These are phyloP conservation scores for Diaporthe longicolla DNA, from an alignment of 2,329 filamentous ascomycete genomes.

Conservation along the genomic window DNA sequence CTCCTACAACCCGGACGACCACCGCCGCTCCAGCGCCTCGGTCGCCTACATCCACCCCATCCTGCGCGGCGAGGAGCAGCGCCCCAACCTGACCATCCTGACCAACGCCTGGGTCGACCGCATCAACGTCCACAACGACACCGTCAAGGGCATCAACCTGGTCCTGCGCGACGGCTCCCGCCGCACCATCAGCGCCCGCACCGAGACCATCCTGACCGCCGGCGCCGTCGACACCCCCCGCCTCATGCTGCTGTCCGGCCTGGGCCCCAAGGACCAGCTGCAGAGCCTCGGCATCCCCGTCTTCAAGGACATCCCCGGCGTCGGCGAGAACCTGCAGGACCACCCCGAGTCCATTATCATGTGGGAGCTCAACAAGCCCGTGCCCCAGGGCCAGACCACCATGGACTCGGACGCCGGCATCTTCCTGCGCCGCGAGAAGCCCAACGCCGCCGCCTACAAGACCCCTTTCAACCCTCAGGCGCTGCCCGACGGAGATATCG, in stretches of 20 bases:
- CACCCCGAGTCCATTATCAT: slow-evolving; percentile 74
- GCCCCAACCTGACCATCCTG: slow-evolving; percentile 86
- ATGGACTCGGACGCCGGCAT: slow-evolving; percentile 93
- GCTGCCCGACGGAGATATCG: slow-evolving; percentile 77
- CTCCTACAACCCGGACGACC: slow-evolving; percentile 91
- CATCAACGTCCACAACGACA: slow-evolving; percentile 78
- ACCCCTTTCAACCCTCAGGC: slow-evolving; percentile 63
- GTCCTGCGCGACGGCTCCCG: slow-evolving; percentile 68
- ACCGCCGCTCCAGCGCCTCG: slow-evolving; percentile 85
- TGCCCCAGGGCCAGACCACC: slow-evolving; percentile 83
- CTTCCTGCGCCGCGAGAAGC: slow-evolving; percentile 83
- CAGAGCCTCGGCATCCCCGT: slow-evolving; percentile 66
- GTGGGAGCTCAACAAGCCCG: slow-evolving; percentile 85
- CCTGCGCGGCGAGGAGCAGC: slow-evolving; percentile 83
- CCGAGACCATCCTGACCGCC: slow-evolving; percentile 84
- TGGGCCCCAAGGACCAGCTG: slow-evolving; percentile 69
- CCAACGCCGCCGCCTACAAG: slow-evolving; percentile 74
- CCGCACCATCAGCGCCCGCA: slow-evolving; percentile 73
- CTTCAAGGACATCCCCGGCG: slow-evolving; percentile 70
- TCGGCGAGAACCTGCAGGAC: slow-evolving; percentile 73
- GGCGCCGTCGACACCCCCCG: slow-evolving; percentile 87
- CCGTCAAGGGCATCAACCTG: slow-evolving; percentile 81
- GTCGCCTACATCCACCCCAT: slow-evolving; percentile 96
- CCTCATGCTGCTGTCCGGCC: slow-evolving; percentile 70
- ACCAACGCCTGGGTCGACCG: slow-evolving; percentile 91